Base-by-base conservation (phyloP, 2,329 filamentous ascomycete genomes). In the Cladosporium velox region DNA sequence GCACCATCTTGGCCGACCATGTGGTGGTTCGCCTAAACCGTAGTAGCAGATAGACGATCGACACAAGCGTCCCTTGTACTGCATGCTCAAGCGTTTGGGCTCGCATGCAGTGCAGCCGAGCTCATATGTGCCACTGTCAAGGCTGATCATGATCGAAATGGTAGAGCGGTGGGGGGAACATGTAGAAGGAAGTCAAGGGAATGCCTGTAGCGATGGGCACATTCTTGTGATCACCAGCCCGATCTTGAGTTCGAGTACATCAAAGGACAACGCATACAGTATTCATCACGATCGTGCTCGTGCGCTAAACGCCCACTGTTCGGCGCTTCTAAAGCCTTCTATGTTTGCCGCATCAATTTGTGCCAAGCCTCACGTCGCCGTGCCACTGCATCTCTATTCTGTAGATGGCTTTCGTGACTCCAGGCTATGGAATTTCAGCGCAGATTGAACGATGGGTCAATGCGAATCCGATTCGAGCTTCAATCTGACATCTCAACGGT, bases 1-100 rank as follows among this genome's bases (percentile, higher is more conserved):
- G 30, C 52, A 34, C 52, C 52, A 55, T 26, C 28, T 49, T n/a
- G 60, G 35, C 49, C 51, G 38, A 38, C 61, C 61, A 57, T 64
- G 61, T 64, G 61, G 35, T 55, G 30, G 32, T 7, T 57, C 61
- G 61, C 61, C 34, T 64, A 64, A 55, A 38, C n/a, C 26, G 58
- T 49, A 32, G 58, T 30, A 41, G 58, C 38, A 60, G 38, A 60
- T 60, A 49, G 21, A 41, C 34, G 60, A 63, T 63, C 49, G 49
- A 54, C 49, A 32, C 59, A 62, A 47, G 60, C 32, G 32, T 63
- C 60, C 49, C 60, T 41, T 51, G 49, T 54, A 26, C 49, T 28
- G 30, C 41, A 30, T 49, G 41, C 12, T 49, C 41, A 61, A 49
- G 59, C 38, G 28, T 24, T 61, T 49, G 59, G 59, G 59, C 59